Base-by-base conservation (phyloP, 495 filamentous ascomycete species). In the Parachaetomium inaequale region DNA sequence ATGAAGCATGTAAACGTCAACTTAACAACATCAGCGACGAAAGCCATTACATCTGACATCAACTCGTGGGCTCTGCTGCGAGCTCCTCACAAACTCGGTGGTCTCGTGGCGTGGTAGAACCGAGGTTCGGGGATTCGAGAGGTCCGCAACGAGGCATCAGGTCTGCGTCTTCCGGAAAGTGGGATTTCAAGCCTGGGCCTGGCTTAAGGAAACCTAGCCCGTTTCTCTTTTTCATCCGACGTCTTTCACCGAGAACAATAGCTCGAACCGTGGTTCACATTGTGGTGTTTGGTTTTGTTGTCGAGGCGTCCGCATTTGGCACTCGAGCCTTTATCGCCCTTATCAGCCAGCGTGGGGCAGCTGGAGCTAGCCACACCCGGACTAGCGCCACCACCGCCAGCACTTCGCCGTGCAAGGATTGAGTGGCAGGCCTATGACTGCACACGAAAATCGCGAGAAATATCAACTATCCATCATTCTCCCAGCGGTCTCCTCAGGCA, bases 381-480 rank as follows among this genome's bases (percentile, higher is more conserved):
- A 1, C 43, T 61, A 64, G 64, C 40, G 21, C 8, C 3, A 8
- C 46, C 42, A 45, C 32, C 31, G 54, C 57, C 62, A 55, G 36
- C 47, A 56, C 38, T 14, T 42, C 40, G 46, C 28, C 47, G 46
- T n/a, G 60, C 69, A 63, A 64, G 67, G 64, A 71, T 40, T 63
- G 50, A 66, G 51, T 45, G 56, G 29, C 60, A 65, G 52, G 60
- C 46, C 55, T 53, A 65, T 68, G 63, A 67, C 61, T 67, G 70
- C 70, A 70, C 70, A 72, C 66, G 62, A 72, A 72, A 69, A 64
- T 71, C 68, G 46, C 55, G 52, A 52, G 62, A 70, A 72, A 72
- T 72, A 68, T 72, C 69, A 29, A 56, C 58, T 42, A 58, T 45
- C 63, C 6, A 52, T 55, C 60, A 63, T 62, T 62, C 64, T 52